Evolutionary conservation across 2,329 filamentous ascomycete genomes (phyloP), one percentile per base, ranked within the genome.

Genomic region (Fusarium sambucinum): DNA sequence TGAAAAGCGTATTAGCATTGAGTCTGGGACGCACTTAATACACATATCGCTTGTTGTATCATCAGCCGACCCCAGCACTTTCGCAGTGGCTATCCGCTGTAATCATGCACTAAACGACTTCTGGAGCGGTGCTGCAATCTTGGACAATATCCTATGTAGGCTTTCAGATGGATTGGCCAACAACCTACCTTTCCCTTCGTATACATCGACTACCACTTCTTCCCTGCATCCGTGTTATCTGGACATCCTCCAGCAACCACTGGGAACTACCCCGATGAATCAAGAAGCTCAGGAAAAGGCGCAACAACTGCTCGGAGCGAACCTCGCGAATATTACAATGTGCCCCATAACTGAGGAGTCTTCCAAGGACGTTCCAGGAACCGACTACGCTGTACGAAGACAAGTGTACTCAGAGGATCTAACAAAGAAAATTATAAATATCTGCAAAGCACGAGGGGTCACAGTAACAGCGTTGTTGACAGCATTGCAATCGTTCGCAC

Each of bases 21-120:
- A 59, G 33, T 40, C 56, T 5, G 56, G 52, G 16, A 14, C 40
- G 4, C 56, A 47, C 8, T 17, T 57, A 1, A 57, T 59, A 14
- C 27, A 59, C 6, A 12, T 41, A 16, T 59, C 41, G 1, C 21
- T 59, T 6, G 17, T 57, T 17, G n/a, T n/a, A 19, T 47, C 56
- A 2, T 59, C 52, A 10, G 23, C 56, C 3, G 52, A 57, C 5
- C 5, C 16, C 1, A 27, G 27, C 1, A 59, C 4, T 2, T 59
- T 59, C 23, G 33, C 41, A 2, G 33, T 59, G n/a, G 52, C 27
- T 5, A 59, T 59, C 5, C 41, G 56, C 7, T 59, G 25, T 12
- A 59, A 57, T 3, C 56, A 59, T 59, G 56, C 56, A 19, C 17
- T 59, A 2, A 59, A 59, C n/a, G 56, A 59, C 10, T 40, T 47